Base-by-base conservation (phyloP, 2,329 filamentous ascomycete genomes). In the Monilinia vaccinii-corymbosi region DNA sequence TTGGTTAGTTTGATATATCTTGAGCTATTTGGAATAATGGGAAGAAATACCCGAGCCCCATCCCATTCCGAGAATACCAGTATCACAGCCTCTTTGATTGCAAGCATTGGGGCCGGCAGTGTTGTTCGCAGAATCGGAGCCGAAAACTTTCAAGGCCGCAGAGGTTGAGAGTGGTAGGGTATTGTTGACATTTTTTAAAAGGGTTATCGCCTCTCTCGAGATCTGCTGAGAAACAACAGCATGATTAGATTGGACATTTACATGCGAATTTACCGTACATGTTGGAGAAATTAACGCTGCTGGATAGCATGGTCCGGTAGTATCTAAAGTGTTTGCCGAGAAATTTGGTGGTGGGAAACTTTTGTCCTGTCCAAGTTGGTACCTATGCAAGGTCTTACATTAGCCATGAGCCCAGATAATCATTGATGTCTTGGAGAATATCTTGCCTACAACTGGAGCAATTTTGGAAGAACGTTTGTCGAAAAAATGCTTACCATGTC, bases 41-140 rank as follows among this genome's bases (percentile, higher is more conserved):
- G 63, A 86, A 76, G 38, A 90, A 76, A 69, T 87, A 90, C 81
- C 84, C 67, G 84, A 81, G 25, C 89, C 89, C 89, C 89, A 93
- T 11, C 83, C 83, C 83, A 91, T 89, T 31, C 82, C 88, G 1
- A 92, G 76, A 5, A 82, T 83, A 13, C 84, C 84, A 2, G 75
- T 71, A 63, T 84, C 73, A 60, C 83, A 86, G 14, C 77, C 76
- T 6, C 68, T 62, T 64, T 89, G 84, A 0, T 73, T 72, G 67
- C 87, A 91, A 31, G 81, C 79, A 66, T 91, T 91, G 45, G 85
- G 77, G 0, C 87, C 87, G 63, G 75, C 78, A 51, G 81, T 67
- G 68, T 82, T 81, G 25, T 75, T 73, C 44, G 79, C 76, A 1
- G 79, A 79, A 67, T 81, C 79, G 1, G 75, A 76, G 7, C 80